Percentiles rank a stretch among this genome's conserved stretches.
These are phyloP conservation scores for Chenopodium formosanum DNA, from an alignment of 148 eudicot species.

Conservation along the genomic window DNA sequence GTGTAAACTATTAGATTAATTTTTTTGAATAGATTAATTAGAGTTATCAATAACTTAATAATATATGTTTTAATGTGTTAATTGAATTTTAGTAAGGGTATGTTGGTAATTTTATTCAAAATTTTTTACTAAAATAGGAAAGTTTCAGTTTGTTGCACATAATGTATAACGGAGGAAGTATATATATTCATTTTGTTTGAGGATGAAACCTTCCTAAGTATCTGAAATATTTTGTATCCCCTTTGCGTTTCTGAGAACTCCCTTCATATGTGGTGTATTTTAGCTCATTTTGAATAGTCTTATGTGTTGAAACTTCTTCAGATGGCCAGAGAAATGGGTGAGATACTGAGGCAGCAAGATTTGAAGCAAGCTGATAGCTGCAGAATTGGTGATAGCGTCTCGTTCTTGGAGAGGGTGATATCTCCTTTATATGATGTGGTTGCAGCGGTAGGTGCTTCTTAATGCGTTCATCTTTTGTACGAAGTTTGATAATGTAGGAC, in stretches of 20 bases:
- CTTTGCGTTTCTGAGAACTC: neutral
- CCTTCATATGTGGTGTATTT: neutral
- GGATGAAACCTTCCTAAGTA: neutral
- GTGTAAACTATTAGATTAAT: too few relatives aligned
- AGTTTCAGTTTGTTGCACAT: too few relatives aligned
- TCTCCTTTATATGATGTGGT: slow-evolving; percentile 74
- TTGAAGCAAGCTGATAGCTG: slow-evolving; percentile 89
- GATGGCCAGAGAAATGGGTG: slow-evolving; percentile 96
- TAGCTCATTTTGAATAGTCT: neutral
- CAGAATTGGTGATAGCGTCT: slow-evolving; percentile 63
- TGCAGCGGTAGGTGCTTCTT: slow-evolving; percentile 64
- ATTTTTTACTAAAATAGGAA: too few relatives aligned
- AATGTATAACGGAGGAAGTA: too few relatives aligned
- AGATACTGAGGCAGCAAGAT: slow-evolving; percentile 69
- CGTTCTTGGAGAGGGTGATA: slow-evolving; percentile 78
- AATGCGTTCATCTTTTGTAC: neutral
- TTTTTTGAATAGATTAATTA: too few relatives aligned
- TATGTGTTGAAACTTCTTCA: slow-evolving; percentile 18
- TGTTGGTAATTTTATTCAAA: too few relatives aligned
- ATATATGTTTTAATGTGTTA: too few relatives aligned
- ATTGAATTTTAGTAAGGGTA: too few relatives aligned
- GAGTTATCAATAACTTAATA: too few relatives aligned
- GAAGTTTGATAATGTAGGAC: neutral
- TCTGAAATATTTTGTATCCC: neutral
- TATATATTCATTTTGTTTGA: neutral